Evolutionary conservation across 2,329 filamentous ascomycete genomes (phyloP), one percentile per base, ranked within the genome.

Genomic region (Anthostomella pinea): DNA sequence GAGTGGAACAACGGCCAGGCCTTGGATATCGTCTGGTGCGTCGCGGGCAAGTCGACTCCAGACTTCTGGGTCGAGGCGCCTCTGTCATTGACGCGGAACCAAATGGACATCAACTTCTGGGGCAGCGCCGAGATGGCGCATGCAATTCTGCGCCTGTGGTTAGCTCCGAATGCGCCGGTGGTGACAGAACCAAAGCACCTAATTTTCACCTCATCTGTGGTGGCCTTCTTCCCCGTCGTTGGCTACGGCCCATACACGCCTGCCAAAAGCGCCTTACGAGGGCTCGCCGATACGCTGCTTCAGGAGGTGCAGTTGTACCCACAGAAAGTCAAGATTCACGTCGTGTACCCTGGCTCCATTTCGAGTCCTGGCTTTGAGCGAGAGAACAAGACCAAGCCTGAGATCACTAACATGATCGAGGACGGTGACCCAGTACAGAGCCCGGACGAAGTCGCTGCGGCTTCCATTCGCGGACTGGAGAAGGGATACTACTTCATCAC

Each of bases 31-130:
- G 85, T 97, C 21, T 97, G 93, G 89, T 90, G 87, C 59, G 77
- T 89, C 33, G 91, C 91, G 3, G 91, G 91, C 42, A 72, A 77
- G 46, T 77, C 85, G 5, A 73, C 70, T 11, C 90, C 90, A 0
- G 74, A 78, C 22, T 82, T 95, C 43, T 95, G 91, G 67, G 63
- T 86, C 48, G 86, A 95, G 43, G 80, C 79, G 24, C 73, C 84
- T 7, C 68, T 87, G 34, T 67, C 80, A 6, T 76, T 75, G 8
- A 68, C 89, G 48, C 77, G 83, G 26, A 69, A 73, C 47, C 87
- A 95, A 61, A 95, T 95, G 87, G 87, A 95, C 57, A 77, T 91
- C 51, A 91, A 96, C 66, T 97, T 87, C 68, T 95, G 83, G 75
- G 86, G 87, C 31, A 81, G 82, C 19, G 83, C 84, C 25, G 93